Percentiles rank a stretch among this genome's conserved stretches.
Evolutionary conservation across 495 filamentous ascomycete species (phyloP).

Genomic region (Penicillium malachiteum): DNA sequence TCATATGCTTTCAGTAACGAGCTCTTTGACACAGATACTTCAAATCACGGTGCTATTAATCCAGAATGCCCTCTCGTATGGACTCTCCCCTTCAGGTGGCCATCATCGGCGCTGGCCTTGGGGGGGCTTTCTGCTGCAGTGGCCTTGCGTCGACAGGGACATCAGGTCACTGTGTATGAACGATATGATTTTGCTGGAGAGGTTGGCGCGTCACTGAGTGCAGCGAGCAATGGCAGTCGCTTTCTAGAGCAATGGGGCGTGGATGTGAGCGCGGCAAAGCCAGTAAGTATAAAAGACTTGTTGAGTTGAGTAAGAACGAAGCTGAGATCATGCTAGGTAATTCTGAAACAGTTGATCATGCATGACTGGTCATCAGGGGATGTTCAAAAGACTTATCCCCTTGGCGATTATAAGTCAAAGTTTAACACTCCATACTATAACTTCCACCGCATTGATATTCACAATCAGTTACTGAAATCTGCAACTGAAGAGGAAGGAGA

Average conservation of each 20-base stretch:
- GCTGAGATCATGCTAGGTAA: constrained; percentile 13
- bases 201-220: constrained; percentile 29
- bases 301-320: not conserved
- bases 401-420: constrained; percentile 30
- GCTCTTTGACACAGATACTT: no score
- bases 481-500: constrained; percentile 24
- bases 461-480: constrained; percentile 26
- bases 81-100: constrained; percentile 24
- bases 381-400: constrained; percentile 25
- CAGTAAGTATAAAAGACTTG: constrained; percentile 13
- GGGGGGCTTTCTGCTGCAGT: constrained; percentile 54
- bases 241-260: constrained; percentile 32
- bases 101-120: constrained; percentile 56
- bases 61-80: constrained; percentile 20
- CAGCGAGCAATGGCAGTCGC: constrained; percentile 25
- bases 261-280: constrained; percentile 27
- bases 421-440: constrained; percentile 33
- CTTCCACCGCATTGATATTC: constrained; percentile 34
- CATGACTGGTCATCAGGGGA: constrained; percentile 26
- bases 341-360: constrained; percentile 33
- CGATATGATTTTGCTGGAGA: constrained; percentile 31
- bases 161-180: constrained; percentile 45
- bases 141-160: constrained; percentile 50
- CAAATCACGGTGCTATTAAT: no score
- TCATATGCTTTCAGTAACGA: constrained; percentile 1